These are phyloP conservation scores for Trichoderma harzianum DNA, from an alignment of 2,329 filamentous ascomycete species.

Conservation along the genomic window DNA sequence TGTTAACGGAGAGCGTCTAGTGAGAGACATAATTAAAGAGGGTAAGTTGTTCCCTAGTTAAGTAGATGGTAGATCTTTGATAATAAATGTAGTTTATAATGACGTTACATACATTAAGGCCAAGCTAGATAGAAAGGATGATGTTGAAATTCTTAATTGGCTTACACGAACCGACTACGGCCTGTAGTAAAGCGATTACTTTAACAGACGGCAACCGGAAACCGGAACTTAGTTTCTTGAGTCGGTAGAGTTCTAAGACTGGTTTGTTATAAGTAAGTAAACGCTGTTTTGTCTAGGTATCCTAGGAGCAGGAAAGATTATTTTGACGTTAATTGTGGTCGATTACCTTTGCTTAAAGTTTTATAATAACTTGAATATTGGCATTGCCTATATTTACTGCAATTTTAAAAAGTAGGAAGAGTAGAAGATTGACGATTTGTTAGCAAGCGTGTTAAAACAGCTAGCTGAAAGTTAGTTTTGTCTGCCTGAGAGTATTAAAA, in stretches of 20 bases:
- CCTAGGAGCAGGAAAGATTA: slow-evolving; percentile 49
- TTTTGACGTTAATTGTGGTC: slow-evolving; percentile 40
- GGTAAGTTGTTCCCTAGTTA: background rate
- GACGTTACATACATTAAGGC: background rate
- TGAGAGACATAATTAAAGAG: background rate
- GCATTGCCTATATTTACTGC: slow-evolving; percentile 47
- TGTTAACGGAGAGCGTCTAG: background rate
- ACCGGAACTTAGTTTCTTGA: slow-evolving; percentile 47
- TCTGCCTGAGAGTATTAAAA: background rate
- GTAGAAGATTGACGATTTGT: slow-evolving; percentile 20
- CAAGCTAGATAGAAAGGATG: background rate
- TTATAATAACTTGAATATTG: slow-evolving; percentile 24
- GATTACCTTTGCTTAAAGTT: slow-evolving; percentile 33
- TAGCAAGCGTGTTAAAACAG: background rate
- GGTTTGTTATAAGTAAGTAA: slow-evolving; percentile 26
- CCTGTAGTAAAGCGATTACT: slow-evolving; percentile 38
- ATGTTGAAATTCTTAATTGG: slow-evolving; percentile 35
- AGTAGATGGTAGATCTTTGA: background rate
- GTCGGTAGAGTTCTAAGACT: slow-evolving; percentile 34
- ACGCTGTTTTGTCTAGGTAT: slow-evolving; percentile 46
- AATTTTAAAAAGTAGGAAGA: slow-evolving; percentile 35
- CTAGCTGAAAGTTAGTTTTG: background rate
- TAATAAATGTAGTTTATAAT: background rate
- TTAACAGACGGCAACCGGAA: slow-evolving; percentile 34
- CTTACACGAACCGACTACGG: slow-evolving; percentile 36